Base-by-base conservation (phyloP, 2,329 filamentous ascomycete species). In the Aureobasidium sp. region DNA sequence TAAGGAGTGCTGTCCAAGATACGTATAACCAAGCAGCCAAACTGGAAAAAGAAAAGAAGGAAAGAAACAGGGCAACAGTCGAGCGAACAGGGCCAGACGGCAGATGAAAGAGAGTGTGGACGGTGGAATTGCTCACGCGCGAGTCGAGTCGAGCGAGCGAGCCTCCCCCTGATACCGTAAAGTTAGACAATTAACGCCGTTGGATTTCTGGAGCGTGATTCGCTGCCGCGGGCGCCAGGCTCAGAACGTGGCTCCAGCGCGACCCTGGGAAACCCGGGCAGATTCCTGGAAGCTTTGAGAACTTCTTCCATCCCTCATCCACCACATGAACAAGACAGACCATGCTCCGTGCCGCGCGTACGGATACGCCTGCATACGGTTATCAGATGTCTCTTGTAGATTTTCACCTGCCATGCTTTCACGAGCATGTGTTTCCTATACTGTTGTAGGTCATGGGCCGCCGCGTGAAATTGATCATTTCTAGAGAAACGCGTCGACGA, bases 131-230 rank as follows among this genome's bases (percentile, higher is more conserved):
- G 51, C 25, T 21, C 37, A 43, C 51, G 51, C 51, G 51, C 51
- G 51, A 55, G 23, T 55, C 51, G 33, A 53, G 29, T 50, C 47
- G 47, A 50, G 33, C 49, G 47, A 50, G 33, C 49, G 47, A 53
- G 50, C 51, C 37, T 37, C 51, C 51, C 50, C 51, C 51, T 55
- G 51, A 53, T 53, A 53, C 35, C 49, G 35, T 35, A 53, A 53
- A 53, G 33, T 53, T 53, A 40, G 33, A 40, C 50, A 53, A 42
- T 53, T 40, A 53, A 53, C 47, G 50, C 50, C 50, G 50, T 53
- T 38, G 21, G 17, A 53, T 27, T 19, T 31, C 13, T 31, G 11
- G 4, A 43, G 9, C 27, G 25, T 55, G 51, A 55, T 55, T 55
- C 21, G 49, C 25, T 50, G 29, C 29, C n/a, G 31, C n/a, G 5